A percentile compares a stretch with the other conserved stretches of the same genome.
phyloP scores from a whole-genome alignment of 75 land plant species.

The Sequoia sempervirens region DNA sequence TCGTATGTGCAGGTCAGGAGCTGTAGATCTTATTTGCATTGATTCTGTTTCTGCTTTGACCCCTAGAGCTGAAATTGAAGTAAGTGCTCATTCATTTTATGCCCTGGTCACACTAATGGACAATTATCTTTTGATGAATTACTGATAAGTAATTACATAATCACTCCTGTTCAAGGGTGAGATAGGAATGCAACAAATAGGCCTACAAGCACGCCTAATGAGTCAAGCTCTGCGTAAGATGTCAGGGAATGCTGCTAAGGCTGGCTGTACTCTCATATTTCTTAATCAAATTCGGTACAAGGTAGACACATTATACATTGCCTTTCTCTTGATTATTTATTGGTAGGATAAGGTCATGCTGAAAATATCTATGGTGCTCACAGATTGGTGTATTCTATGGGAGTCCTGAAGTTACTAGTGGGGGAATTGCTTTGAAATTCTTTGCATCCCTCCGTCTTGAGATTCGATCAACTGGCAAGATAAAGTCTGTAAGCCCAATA shows the following conservation, averaged over 20 bases:
- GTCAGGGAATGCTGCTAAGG: conserved; percentile 98
- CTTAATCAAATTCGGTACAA: conserved; percentile 92
- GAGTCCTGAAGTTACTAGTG: conserved; percentile 97
- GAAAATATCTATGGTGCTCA: background rate
- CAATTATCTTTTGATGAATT: background rate
- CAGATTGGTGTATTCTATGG: conserved; percentile 96
- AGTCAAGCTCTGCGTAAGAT: conserved; percentile 97
- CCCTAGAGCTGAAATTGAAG: conserved; percentile 96
- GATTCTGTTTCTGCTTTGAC: conserved; percentile 97
- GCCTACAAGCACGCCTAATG: conserved; percentile 96
- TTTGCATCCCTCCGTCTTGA: conserved; percentile 96
- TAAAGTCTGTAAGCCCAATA: conserved; percentile 75
- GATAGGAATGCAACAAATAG: conserved; percentile 98
- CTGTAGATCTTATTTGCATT: conserved; percentile 84
- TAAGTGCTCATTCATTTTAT: conserved; percentile 18
- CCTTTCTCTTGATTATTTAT: conserved; percentile 1
- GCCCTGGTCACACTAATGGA: background rate
- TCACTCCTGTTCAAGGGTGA: conserved; percentile 56
- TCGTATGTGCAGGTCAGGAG: conserved; percentile 99
- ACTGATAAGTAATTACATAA: background rate
- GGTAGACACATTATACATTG: conserved; percentile 31
- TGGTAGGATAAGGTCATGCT: background rate
- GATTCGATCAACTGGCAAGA: conserved; percentile 81
- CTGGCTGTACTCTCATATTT: conserved; percentile 93
- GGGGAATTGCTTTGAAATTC: conserved; percentile 96